Conservation (phyloP, 2,329 filamentous ascomycete genomes). For the Pseudomassariella vexata region DNA sequence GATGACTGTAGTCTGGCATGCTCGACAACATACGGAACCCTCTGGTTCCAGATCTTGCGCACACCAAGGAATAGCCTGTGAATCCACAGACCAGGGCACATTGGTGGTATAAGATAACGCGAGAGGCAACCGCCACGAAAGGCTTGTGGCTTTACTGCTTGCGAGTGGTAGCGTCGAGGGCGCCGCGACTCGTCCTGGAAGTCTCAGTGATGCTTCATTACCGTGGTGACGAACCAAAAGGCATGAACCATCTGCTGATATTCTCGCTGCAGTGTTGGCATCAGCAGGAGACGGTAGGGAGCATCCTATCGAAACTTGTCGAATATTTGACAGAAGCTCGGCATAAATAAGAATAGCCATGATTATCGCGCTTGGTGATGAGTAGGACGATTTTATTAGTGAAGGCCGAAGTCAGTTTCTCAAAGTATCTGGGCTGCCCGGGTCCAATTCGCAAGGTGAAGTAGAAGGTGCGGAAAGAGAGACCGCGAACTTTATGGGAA, state of each 20-base stretch:
- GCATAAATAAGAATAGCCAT: conserved; percentile 54
- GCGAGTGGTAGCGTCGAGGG: conserved; percentile 31
- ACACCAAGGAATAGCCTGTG: conserved; percentile 49
- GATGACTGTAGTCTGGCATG: conserved; percentile 33
- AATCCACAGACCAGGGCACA: conserved; percentile 20
- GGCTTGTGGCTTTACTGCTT: conserved; percentile 21
- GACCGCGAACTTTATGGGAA: too few relatives aligned
- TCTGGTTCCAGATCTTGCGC: conserved; percentile 38
- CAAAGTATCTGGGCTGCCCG: too few relatives aligned
- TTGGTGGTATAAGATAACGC: conserved; percentile 4
- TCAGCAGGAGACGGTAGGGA: conserved; percentile 39
- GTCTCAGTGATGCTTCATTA: conserved; percentile 23
- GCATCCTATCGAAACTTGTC: conserved; percentile 55
- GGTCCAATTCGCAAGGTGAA: too few relatives aligned
- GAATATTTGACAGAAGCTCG: conserved; percentile 59
- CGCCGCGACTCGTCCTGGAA: conserved; percentile 36
- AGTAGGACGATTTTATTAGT: too few relatives aligned
- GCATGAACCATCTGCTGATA: conserved; percentile 38
- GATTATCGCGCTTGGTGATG: too few relatives aligned
- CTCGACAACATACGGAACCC: conserved; percentile 36
- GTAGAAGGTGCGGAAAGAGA: too few relatives aligned
- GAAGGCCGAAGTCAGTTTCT: too few relatives aligned
- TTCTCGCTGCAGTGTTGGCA: conserved; percentile 33
- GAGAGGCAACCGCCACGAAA: conserved; percentile 52
- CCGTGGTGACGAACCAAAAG: conserved; percentile 45